phyloP scores from a whole-genome alignment of 352 stramenopile species.

The Saprolegnia diclina region DNA sequence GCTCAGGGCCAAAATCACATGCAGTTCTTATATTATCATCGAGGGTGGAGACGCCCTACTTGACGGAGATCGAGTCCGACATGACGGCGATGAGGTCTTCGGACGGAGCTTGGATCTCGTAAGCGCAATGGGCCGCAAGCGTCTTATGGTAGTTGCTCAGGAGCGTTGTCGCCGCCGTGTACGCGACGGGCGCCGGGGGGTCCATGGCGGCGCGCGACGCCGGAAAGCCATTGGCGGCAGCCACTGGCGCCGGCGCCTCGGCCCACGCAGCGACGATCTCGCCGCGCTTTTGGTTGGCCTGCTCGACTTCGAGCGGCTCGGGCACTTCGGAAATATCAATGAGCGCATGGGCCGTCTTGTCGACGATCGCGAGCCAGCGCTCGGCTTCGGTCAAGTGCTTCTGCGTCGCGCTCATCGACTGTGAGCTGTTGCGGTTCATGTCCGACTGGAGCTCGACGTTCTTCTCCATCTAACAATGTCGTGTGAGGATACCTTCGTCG shows the following conservation, averaged over 20 bases:
- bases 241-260: background rate
- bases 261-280: constrained; percentile 10
- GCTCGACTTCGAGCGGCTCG: constrained; percentile 56
- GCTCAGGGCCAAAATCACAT: background rate
- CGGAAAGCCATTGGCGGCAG: background rate
- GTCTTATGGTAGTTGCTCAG: background rate
- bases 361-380: constrained; percentile 67
- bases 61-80: background rate
- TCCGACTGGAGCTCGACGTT: constrained; percentile 62
- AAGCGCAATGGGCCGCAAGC: background rate
- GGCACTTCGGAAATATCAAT: constrained; percentile 80
- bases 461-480: constrained; percentile 45
- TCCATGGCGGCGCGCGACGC: background rate
- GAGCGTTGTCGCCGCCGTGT: background rate
- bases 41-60: background rate
- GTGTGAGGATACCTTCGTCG: background rate
- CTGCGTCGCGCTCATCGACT: constrained; percentile 20
- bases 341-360: constrained; percentile 67
- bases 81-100: constrained; percentile 21
- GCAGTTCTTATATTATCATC: background rate
- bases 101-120: background rate
- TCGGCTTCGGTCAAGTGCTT: constrained; percentile 68
- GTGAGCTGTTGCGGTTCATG: constrained; percentile 30
- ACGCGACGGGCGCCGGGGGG: background rate
- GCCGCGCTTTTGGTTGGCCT: constrained; percentile 18